Base-by-base conservation (phyloP, 306 rosid genomes). In the Lathyrus sativus region DNA sequence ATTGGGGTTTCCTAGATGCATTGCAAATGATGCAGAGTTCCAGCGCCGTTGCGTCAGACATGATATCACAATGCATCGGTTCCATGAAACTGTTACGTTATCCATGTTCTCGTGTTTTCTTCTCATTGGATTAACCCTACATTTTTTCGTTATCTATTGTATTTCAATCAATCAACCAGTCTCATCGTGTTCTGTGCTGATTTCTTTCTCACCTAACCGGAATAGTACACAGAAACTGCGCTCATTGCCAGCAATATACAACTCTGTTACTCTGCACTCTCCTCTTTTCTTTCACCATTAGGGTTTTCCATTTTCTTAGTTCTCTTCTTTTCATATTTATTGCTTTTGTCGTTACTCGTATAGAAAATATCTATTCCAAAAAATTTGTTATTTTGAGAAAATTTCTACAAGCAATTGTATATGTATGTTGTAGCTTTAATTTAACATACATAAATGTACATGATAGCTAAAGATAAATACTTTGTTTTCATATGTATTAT, bases 41-140 rank as follows among this genome's bases (percentile, higher is more conserved):
- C 59, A 55, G 71, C 67, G 55, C 45, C 35, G 45, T 44, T 74
- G 73, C 59, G 61, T 56, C 78, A 74, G 67, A 74, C n/a, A 17
- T 31, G 62, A 62, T 37, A 72, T 72, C 70, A 49, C 69, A 2
- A 1, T 54, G 11, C 33, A 33, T 18, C 11, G 12, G 2, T 10
- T n/a, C 26, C 43, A 72, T 59, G 49, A 17, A 46, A 43, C 4
- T 17, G 44, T 56, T 48, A 65, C 57, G 58, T 65, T 38, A 15
- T 18, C 14, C 2, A 1, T 73, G 7, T 11, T 18, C 38, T 6
- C 35, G 62, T 67, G 62, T 74, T 1, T 5, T 6, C 7, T 7
- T 5, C 14, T 74, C 12, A 74, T 57, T 74, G 67, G 55, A 18
- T 66, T 45, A 26, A 9, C 29, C 50, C 51, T 45, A 19, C 10